Conservation (phyloP, 2,329 filamentous ascomycete species). For the Stachybotrys chartarum region DNA sequence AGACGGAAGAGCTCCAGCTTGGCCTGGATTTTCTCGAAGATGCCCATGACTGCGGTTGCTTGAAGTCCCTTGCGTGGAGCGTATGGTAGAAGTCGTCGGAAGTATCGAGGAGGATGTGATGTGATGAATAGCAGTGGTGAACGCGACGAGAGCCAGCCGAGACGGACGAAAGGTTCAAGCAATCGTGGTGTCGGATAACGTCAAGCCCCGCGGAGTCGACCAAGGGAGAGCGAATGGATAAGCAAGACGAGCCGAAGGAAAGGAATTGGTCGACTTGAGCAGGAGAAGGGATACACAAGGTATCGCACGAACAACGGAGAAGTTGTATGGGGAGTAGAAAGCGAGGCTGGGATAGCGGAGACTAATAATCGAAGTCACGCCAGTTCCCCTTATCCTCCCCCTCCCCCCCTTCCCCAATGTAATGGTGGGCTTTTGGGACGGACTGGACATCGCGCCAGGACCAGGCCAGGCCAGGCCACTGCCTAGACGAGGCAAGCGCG, state of each 20-base stretch:
- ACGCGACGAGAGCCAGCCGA: neutral
- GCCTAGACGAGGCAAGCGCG: neutral
- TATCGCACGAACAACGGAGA: neutral
- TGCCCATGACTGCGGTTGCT: constrained; percentile 31
- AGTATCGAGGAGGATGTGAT: neutral
- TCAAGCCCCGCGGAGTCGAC: neutral
- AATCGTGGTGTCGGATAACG: neutral
- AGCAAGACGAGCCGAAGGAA: too few relatives aligned
- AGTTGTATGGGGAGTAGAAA: neutral
- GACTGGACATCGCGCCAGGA: neutral
- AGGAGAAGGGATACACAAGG: neutral
- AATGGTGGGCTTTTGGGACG: neutral
- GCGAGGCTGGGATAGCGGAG: neutral
- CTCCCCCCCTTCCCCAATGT: neutral
- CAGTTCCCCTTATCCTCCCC: neutral
- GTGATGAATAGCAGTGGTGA: neutral
- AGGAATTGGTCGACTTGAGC: neutral
- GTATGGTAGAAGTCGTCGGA: neutral
- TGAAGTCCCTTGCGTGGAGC: neutral
- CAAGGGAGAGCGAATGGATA: too few relatives aligned
- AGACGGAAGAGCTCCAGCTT: constrained; percentile 88
- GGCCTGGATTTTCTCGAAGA: constrained; percentile 55
- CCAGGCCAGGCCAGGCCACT: neutral
- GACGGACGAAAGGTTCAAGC: neutral
- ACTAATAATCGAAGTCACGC: neutral